Percentiles rank a stretch among this genome's conserved stretches.
Evolutionary conservation across 192 early-diverging fungal genomes (phyloP).

Genomic region (Gonapodya sp.): DNA sequence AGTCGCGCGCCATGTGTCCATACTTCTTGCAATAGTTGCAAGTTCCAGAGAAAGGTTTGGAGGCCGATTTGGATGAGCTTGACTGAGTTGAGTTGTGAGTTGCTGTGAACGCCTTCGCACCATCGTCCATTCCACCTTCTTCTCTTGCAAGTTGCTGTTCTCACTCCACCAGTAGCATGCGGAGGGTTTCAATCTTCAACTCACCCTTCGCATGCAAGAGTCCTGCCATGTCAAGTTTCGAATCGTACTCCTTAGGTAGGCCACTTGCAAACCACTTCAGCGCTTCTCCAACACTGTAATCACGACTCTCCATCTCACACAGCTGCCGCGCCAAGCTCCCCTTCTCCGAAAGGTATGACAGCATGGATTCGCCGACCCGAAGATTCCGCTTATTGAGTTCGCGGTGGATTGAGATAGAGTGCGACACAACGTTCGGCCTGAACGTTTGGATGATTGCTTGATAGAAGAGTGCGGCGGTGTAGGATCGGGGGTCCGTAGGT

Average conservation of each 20-base stretch:
- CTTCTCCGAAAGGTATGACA: neutral
- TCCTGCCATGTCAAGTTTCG: neutral
- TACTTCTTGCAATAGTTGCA: neutral
- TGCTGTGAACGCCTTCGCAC: neutral
- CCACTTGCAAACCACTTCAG: neutral
- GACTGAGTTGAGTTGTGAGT: neutral
- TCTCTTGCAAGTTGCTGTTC: neutral
- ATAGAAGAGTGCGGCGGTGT: neutral
- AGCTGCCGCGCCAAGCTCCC: neutral
- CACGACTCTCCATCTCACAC: neutral
- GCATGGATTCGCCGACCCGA: neutral
- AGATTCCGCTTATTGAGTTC: neutral
- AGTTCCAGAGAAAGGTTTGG: neutral
- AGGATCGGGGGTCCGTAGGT: neutral
- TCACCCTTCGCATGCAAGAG: neutral
- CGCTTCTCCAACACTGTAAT: neutral
- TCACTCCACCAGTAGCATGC: neutral
- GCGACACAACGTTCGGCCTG: neutral
- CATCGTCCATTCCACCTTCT: neutral
- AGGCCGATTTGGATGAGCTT: neutral
- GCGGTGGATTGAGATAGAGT: neutral
- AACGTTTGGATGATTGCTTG: neutral
- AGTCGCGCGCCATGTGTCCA: neutral
- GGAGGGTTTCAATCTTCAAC: neutral
- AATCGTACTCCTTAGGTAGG: neutral